A percentile compares a stretch with the other conserved stretches of the same genome.
These are phyloP conservation scores for Neonectria coccinea DNA, from an alignment of 2,329 filamentous ascomycete species.

Conservation along the genomic window DNA sequence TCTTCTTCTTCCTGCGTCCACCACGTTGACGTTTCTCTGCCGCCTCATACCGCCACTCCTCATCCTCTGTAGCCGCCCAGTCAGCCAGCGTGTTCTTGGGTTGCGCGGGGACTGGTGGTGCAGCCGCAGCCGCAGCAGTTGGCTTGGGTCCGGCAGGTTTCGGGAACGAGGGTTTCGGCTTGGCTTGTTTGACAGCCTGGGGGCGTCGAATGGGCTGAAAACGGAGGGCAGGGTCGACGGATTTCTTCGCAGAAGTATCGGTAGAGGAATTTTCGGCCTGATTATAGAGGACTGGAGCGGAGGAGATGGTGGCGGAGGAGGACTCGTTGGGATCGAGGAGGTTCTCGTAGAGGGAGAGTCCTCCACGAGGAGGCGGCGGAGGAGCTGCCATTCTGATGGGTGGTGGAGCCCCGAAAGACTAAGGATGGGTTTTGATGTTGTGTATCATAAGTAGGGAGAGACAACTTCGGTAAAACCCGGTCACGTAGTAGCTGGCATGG, in stretches of 20 bases:
- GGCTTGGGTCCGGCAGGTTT: slow-evolving; percentile 54
- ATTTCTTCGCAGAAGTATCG: slow-evolving; percentile 69
- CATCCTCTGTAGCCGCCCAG: slow-evolving; percentile 82
- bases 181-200: slow-evolving; percentile 65
- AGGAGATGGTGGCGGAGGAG: slow-evolving; percentile 75
- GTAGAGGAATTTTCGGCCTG: slow-evolving; percentile 59
- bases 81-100: slow-evolving; percentile 80
- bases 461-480: not conserved
- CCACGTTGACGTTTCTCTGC: slow-evolving; percentile 78
- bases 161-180: slow-evolving; percentile 70
- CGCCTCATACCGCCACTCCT: slow-evolving; percentile 78
- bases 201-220: slow-evolving; percentile 90
- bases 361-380: slow-evolving; percentile 56
- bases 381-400: slow-evolving; percentile 46
- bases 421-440: not conserved
- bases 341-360: slow-evolving; percentile 85
- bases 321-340: slow-evolving; percentile 73
- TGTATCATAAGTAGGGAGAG: not conserved
- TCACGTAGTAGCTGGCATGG: slow-evolving; percentile 1
- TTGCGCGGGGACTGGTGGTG: slow-evolving; percentile 52
- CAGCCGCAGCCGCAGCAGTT: slow-evolving; percentile 43
- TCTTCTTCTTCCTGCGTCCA: slow-evolving; percentile 82
- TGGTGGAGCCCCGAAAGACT: not conserved
- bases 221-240: slow-evolving; percentile 71
- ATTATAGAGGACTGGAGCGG: slow-evolving; percentile 79